A percentile compares a stretch with the other conserved stretches of the same genome.
These are phyloP conservation scores for Neonothopanus nambi DNA, from an alignment of 1,284 basidiomycete species.

Conservation along the genomic window DNA sequence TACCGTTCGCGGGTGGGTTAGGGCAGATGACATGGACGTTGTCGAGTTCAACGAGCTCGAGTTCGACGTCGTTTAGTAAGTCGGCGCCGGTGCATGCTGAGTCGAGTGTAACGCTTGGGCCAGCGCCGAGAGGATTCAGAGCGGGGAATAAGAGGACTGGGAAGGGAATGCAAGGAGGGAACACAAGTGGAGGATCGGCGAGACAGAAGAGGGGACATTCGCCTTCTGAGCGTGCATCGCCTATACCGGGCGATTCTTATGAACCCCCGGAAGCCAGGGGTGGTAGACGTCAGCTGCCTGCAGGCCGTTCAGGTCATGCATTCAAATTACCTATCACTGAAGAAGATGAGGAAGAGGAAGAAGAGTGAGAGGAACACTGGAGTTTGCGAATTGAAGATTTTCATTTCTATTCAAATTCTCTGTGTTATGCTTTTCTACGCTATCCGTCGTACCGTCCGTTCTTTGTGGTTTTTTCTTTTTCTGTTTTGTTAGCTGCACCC, in stretches of 20 bases:
- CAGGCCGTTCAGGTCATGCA: conserved; percentile 58
- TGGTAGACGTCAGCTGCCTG: conserved; percentile 66
- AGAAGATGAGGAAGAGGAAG: conserved; percentile 76
- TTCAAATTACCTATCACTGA: conserved; percentile 71
- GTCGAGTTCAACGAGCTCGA: conserved; percentile 18
- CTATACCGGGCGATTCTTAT: conserved; percentile 53
- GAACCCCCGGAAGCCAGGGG: conserved; percentile 50
- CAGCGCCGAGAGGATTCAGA: conserved; percentile 38
- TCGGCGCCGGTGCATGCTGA: conserved; percentile 22
- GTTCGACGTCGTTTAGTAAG: not conserved
- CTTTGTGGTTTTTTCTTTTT: not conserved
- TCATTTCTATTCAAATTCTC: not conserved
- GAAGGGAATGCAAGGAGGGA: conserved; percentile 23
- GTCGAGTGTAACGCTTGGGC: conserved; percentile 39
- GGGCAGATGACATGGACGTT: conserved; percentile 62
- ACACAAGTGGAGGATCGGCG: conserved; percentile 14
- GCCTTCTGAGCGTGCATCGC: conserved; percentile 56
- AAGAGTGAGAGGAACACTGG: conserved; percentile 34
- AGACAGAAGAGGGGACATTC: conserved; percentile 53
- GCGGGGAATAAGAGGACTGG: conserved; percentile 20
- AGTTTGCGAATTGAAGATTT: not conserved
- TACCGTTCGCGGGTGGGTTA: conserved; percentile 75
- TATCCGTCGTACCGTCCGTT: not conserved
- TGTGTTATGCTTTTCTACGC: not conserved
- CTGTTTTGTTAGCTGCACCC: not conserved